phyloP scores from a whole-genome alignment of 1,284 basidiomycete species.

The Gymnopus androsaceus region DNA sequence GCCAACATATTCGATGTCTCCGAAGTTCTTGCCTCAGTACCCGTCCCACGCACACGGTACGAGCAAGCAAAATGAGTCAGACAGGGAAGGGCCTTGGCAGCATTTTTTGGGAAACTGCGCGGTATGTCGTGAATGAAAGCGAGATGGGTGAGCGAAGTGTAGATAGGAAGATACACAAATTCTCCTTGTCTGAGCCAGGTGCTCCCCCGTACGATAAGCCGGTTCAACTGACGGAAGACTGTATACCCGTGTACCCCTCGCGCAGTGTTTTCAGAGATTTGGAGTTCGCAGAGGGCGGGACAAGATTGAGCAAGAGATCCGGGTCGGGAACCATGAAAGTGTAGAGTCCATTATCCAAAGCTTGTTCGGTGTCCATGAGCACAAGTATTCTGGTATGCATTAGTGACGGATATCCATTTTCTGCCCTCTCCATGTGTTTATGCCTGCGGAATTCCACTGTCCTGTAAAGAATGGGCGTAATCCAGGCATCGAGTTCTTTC shows the following conservation, averaged over 20 bases:
- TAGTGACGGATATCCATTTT: conserved; percentile 1
- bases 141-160: conserved; percentile 7
- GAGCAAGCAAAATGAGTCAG: conserved; percentile 11
- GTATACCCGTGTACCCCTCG: neutral
- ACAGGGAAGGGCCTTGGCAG: neutral
- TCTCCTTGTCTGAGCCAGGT: conserved; percentile 4
- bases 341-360: conserved; percentile 5
- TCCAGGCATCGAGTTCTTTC: conserved; percentile 2
- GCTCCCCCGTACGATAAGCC: conserved; percentile 4
- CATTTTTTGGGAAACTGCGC: neutral
- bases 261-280: neutral
- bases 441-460: neutral
- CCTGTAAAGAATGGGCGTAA: conserved; percentile 7
- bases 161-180: neutral
- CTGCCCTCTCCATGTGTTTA: conserved; percentile 1
- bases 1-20: neutral
- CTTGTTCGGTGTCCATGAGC: neutral
- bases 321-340: conserved; percentile 3
- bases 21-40: neutral
- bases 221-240: neutral
- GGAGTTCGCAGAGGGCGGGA: neutral
- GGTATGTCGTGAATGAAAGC: conserved; percentile 10
- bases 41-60: conserved; percentile 1
- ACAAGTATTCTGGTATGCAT: neutral
- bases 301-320: neutral